Base-by-base conservation (phyloP, 116 monocot genomes). In the Iris pallida region DNA sequence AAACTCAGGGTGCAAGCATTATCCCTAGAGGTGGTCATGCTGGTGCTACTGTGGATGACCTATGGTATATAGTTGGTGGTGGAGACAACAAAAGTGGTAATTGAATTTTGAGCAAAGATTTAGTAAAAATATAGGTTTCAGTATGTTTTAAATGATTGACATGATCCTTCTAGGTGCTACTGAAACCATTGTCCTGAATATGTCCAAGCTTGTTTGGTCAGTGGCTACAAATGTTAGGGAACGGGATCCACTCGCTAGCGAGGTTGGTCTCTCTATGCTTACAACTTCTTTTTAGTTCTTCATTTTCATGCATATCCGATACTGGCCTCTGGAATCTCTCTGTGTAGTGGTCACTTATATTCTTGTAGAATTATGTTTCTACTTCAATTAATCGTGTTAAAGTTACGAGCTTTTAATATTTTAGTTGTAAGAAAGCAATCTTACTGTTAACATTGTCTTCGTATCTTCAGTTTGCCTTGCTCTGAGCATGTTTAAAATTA, bases 21-120 rank as follows among this genome's bases (percentile, higher is more conserved):
- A 74, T 51, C 52, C 88, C 90, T 46, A 80, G 95, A 56, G 88
- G 90, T 60, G 95, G 95, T 70, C 95, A 95, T 82, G 90, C 95
- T 64, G 79, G 88, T 10, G 64, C 86, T 9, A 58, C 57, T 7
- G 54, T 90, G 7, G 83, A 78, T 63, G 90, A 84, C 46, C 75
- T 68, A 41, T 88, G 88, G 95, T 95, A 86, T 77, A 82, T 91
- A 52, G 91, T 82, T 78, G 95, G 95, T 67, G 95, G 91, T 73
- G 95, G 95, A 72, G 91, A 95, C 76, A 95, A 84, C 53, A 80
- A 40, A 69, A 86, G 86, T 56, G 95, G 95, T 95, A 71, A 51
- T 43, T 71, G 16, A 47, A 13, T 20, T 30, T 63, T 63, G 13
- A 7, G 63, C 45, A 46, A 8, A 42, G 3, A 11, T 17, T 63